Evolutionary conservation across 352 stramenopile species (phyloP).

Genomic region (Globisporangium canariense): DNA sequence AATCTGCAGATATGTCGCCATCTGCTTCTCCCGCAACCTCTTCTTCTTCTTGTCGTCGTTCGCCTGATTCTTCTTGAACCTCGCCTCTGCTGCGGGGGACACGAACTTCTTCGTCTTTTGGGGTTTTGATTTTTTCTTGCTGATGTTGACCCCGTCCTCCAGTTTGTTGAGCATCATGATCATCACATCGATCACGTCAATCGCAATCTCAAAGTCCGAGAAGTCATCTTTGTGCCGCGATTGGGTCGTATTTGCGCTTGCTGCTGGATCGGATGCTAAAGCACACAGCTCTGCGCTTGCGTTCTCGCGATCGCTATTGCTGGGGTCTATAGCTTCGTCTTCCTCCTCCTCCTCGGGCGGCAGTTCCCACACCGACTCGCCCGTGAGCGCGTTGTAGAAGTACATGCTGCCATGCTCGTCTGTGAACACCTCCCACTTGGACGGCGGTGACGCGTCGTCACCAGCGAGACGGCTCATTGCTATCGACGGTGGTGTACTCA

Average conservation of each 20-base stretch:
- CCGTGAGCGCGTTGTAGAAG: slow-evolving; percentile 68
- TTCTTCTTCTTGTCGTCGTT: slow-evolving; percentile 42
- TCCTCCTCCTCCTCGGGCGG: slow-evolving; percentile 31
- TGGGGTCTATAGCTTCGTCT: slow-evolving; percentile 4
- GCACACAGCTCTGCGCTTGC: neutral
- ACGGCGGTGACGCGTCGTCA: neutral
- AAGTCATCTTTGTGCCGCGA: slow-evolving; percentile 14
- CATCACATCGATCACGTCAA: slow-evolving; percentile 46
- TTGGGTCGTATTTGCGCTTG: neutral
- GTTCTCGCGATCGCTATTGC: neutral
- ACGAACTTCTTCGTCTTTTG: slow-evolving; percentile 39
- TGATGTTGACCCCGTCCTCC: slow-evolving; percentile 15
- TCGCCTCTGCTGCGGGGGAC: slow-evolving; percentile 44
- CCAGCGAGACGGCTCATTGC: no score
- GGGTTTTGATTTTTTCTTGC: slow-evolving; percentile 14
- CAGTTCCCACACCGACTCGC: slow-evolving; percentile 69
- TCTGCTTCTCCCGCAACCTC: slow-evolving; percentile 25
- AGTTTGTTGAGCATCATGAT: slow-evolving; percentile 34
- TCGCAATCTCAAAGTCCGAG: slow-evolving; percentile 38
- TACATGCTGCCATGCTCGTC: slow-evolving; percentile 72
- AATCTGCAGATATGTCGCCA: slow-evolving; percentile 41
- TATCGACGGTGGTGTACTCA: no score
- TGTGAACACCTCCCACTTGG: slow-evolving; percentile 56
- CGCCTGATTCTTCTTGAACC: slow-evolving; percentile 40
- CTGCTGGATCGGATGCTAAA: neutral